Conservation (phyloP, 495 filamentous ascomycete genomes). For the Penicillium psychrofluorescens region DNA sequence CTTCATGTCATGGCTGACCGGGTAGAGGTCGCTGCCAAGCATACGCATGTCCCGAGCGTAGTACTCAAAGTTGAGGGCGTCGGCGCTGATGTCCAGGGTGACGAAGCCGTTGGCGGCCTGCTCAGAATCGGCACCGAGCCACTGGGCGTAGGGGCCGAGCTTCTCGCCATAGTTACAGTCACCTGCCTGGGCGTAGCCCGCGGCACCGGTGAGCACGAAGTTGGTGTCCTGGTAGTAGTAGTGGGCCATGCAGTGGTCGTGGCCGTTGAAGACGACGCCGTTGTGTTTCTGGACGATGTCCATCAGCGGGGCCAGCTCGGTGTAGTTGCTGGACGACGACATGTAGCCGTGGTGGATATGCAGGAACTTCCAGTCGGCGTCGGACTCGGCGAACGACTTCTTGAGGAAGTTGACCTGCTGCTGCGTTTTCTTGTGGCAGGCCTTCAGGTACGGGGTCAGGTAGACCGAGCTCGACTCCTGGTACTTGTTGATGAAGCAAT, state of each 20-base stretch:
- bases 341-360: slow-evolving; percentile 16
- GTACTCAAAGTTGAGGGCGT: slow-evolving; percentile 16
- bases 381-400: slow-evolving; percentile 9
- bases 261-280: slow-evolving; percentile 14
- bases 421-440: slow-evolving; percentile 12
- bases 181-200: slow-evolving; percentile 12
- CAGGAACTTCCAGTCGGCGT: slow-evolving; percentile 14
- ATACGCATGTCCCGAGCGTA: slow-evolving; percentile 10
- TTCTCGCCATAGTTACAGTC: slow-evolving; percentile 17
- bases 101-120: slow-evolving; percentile 15
- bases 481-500: slow-evolving; percentile 16
- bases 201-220: slow-evolving; percentile 14
- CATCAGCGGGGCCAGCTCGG: slow-evolving; percentile 12
- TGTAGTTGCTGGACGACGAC: slow-evolving; percentile 12
- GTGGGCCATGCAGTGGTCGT: slow-evolving; percentile 18
- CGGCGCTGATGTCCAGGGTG: slow-evolving; percentile 15
- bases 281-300: slow-evolving; percentile 11
- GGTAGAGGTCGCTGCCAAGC: slow-evolving; percentile 8
- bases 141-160: slow-evolving; percentile 12
- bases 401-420: slow-evolving; percentile 11
- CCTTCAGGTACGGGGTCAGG: slow-evolving; percentile 8
- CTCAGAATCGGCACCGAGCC: slow-evolving; percentile 13
- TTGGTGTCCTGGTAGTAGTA: slow-evolving; percentile 13
- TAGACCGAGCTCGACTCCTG: slow-evolving; percentile 11
- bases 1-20: slow-evolving; percentile 12